Conservation (phyloP, 371 early-diverging fungal species). For the Capniomyces stellatus region DNA sequence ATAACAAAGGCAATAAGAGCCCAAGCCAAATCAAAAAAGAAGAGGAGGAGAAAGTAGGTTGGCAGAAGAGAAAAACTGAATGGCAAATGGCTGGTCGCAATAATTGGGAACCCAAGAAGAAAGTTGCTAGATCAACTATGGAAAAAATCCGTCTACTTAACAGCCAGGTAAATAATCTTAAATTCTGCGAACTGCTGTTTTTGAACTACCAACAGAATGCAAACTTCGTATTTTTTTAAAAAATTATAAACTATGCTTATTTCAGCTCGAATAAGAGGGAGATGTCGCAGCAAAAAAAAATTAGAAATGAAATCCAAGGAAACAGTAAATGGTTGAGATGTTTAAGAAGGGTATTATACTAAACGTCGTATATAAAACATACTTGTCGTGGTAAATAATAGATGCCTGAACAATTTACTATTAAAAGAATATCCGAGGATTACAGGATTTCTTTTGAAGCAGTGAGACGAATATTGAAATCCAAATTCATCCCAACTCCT, state of each 20-base stretch:
- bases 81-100: slow-evolving; percentile 12
- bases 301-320: too few species aligned
- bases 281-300: too few species aligned
- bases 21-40: too few species aligned
- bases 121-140: slow-evolving; percentile 25
- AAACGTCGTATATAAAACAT: not conserved
- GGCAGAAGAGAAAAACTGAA: slow-evolving; percentile 22
- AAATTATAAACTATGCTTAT: too few species aligned
- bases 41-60: too few species aligned
- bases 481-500: slow-evolving; percentile 19
- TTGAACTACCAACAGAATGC: too few species aligned
- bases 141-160: slow-evolving; percentile 26
- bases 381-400: slow-evolving; percentile 5
- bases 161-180: slow-evolving; percentile 4
- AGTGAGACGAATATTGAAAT: slow-evolving; percentile 25
- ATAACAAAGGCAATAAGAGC: too few species aligned
- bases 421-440: slow-evolving; percentile 18
- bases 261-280: too few species aligned
- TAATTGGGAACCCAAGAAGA: slow-evolving; percentile 22
- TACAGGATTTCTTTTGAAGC: slow-evolving; percentile 27
- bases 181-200: too few species aligned
- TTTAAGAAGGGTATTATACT: too few species aligned
- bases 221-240: too few species aligned
- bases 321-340: too few species aligned
- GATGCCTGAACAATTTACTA: slow-evolving; percentile 23